phyloP scores from a whole-genome alignment of 495 filamentous ascomycete genomes.

The Melanomma pulvis-pyrius region DNA sequence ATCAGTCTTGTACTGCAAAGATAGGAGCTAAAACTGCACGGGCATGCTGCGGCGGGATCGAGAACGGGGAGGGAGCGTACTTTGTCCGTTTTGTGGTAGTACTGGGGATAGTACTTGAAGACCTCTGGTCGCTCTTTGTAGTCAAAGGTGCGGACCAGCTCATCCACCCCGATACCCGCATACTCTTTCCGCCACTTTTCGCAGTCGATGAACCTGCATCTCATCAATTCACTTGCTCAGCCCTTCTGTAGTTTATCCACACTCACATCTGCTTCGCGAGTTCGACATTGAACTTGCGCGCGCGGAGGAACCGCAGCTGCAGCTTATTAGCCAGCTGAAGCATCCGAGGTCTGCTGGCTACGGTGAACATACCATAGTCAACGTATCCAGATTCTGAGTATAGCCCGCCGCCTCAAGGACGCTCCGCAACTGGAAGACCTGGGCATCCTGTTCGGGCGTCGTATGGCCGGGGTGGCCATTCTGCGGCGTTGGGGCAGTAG shows the following conservation, averaged over 20 bases:
- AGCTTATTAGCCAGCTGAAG: conserved; percentile 16
- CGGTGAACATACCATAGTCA: conserved; percentile 69
- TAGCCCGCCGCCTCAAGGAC: conserved; percentile 83
- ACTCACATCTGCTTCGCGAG: conserved; percentile 82
- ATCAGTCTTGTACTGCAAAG: neutral
- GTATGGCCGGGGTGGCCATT: conserved; percentile 87
- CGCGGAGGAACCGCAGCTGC: conserved; percentile 86
- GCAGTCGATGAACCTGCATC: conserved; percentile 78
- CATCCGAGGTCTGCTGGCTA: neutral
- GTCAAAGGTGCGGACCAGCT: conserved; percentile 77
- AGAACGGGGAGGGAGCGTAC: conserved; percentile 51
- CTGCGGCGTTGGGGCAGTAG: conserved; percentile 66
- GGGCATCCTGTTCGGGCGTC: conserved; percentile 84
- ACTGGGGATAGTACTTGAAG: conserved; percentile 95
- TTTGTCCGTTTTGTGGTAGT: conserved; percentile 99
- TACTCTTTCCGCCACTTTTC: conserved; percentile 91
- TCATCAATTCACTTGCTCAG: conserved; percentile 14
- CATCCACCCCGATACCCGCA: conserved; percentile 67
- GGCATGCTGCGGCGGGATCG: neutral
- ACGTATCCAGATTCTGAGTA: conserved; percentile 83
- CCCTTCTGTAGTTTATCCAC: neutral
- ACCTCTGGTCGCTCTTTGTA: conserved; percentile 86
- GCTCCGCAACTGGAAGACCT: conserved; percentile 80
- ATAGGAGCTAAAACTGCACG: neutral
- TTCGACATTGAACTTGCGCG: conserved; percentile 90